Conservation (phyloP, 768 basidiomycete species). For the Collybiopsis luxurians region DNA sequence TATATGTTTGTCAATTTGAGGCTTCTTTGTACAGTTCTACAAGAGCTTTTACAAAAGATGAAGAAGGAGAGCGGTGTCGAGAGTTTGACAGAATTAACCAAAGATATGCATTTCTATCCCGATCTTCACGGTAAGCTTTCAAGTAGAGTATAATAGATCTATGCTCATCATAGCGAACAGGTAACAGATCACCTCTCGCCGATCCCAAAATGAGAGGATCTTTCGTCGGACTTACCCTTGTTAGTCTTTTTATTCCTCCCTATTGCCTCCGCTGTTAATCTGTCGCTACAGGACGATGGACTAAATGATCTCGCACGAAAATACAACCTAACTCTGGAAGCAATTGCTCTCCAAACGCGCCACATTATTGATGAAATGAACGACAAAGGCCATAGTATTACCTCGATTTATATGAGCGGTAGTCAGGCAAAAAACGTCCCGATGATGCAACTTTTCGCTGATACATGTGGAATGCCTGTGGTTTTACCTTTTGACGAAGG, state of each 20-base stretch:
- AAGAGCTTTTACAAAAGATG: slow-evolving; percentile 69
- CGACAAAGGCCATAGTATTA: slow-evolving; percentile 73
- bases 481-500: slow-evolving; percentile 75
- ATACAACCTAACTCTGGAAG: slow-evolving; percentile 88
- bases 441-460: slow-evolving; percentile 88
- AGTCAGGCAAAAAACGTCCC: slow-evolving; percentile 88
- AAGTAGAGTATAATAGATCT: not conserved
- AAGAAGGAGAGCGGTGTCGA: slow-evolving; percentile 49
- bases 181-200: slow-evolving; percentile 94
- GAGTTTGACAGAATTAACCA: slow-evolving; percentile 80
- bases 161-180: slow-evolving; percentile 33
- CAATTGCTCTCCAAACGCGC: slow-evolving; percentile 91
- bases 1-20: too few species aligned
- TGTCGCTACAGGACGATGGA: slow-evolving; percentile 51
- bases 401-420: slow-evolving; percentile 87
- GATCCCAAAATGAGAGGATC: slow-evolving; percentile 95
- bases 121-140: slow-evolving; percentile 76
- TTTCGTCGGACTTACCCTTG: slow-evolving; percentile 82
- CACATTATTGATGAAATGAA: slow-evolving; percentile 95
- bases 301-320: slow-evolving; percentile 83
- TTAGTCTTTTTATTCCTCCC: slow-evolving; percentile 22
- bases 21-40: slow-evolving; percentile 50
- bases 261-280: not conserved
- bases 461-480: slow-evolving; percentile 79
- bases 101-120: slow-evolving; percentile 91